Base-by-base conservation (phyloP, 495 filamentous ascomycete species). In the Penicillium bialowiezense region DNA sequence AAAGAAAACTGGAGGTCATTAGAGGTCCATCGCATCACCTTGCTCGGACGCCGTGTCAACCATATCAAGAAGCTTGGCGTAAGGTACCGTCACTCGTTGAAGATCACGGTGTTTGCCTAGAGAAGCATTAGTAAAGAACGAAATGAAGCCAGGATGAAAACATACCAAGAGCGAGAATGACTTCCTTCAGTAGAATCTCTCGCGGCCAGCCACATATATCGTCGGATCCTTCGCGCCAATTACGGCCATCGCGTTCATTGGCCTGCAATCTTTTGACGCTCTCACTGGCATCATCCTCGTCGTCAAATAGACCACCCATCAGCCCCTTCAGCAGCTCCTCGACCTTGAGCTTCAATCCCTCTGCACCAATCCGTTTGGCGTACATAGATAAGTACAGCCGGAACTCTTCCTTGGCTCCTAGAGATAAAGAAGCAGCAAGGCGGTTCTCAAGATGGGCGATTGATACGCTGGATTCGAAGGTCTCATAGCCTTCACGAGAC, bases 371-470 rank as follows among this genome's bases (percentile, higher is more conserved):
- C 3, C 95, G 82, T 70, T 95, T 97, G 2, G 89, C 92, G 56
- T 97, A 99, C 89, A 97, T 97, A 54, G 89, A 84, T 5, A 97
- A 68, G 59, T 96, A 96, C 2, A 95, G 72, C 47, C 87, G 79
- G 70, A 97, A 97, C 61, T 97, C 93, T 31, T 96, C 91, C 54
- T 83, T 84, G 0, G 91, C 84, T 7, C 89, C 90, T 1, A 99
- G 73, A 34, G 88, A 85, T 47, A 93, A 61, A 5, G 93, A 90
- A 9, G 90, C 93, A 9, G 93, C 91, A 43, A 99, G 81, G 20
- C 93, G 82, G 61, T 97, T 97, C 69, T 99, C 93, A 19, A 99
- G 74, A 70, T 99, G 93, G 9, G 91, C 92, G 58, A 99, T 88
- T 15, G 89, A 93, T 18, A 96, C 90, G 19, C 78, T 85, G 18